phyloP scores from a whole-genome alignment of 768 basidiomycete species.

The Hypholoma sublateritium region DNA sequence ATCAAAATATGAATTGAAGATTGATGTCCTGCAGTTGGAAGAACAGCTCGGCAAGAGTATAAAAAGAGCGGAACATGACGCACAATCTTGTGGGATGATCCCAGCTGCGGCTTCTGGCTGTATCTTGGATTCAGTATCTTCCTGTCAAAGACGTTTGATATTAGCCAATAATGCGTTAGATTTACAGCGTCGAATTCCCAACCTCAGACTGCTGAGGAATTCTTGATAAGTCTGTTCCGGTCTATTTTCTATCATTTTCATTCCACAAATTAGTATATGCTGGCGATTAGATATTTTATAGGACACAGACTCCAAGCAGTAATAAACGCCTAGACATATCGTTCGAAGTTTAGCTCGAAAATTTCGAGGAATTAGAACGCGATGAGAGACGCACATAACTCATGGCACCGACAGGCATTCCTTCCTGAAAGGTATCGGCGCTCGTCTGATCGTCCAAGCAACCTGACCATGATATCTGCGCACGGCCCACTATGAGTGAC shows the following conservation, averaged over 20 bases:
- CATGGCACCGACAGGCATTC: slow-evolving; percentile 76
- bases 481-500: not conserved
- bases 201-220: slow-evolving; percentile 59
- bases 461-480: slow-evolving; percentile 69
- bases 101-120: slow-evolving; percentile 72
- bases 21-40: slow-evolving; percentile 31
- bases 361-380: not conserved
- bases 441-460: slow-evolving; percentile 74
- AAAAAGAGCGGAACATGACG: too few species aligned
- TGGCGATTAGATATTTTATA: not conserved
- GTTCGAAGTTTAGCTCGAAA: not conserved
- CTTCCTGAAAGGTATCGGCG: slow-evolving; percentile 64
- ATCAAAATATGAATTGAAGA: slow-evolving; percentile 31
- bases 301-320: slow-evolving; percentile 41
- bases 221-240: slow-evolving; percentile 67
- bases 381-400: slow-evolving; percentile 54
- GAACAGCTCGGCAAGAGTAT: too few species aligned
- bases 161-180: not conserved
- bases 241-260: slow-evolving; percentile 33
- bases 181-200: slow-evolving; percentile 4
- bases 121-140: slow-evolving; percentile 57
- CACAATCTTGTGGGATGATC: slow-evolving; percentile 71
- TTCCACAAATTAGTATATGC: not conserved
- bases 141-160: slow-evolving; percentile 26
- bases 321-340: slow-evolving; percentile 55